Evolutionary conservation across 2,329 filamentous ascomycete genomes (phyloP).

Genomic region (Penicillium capsulatum): DNA sequence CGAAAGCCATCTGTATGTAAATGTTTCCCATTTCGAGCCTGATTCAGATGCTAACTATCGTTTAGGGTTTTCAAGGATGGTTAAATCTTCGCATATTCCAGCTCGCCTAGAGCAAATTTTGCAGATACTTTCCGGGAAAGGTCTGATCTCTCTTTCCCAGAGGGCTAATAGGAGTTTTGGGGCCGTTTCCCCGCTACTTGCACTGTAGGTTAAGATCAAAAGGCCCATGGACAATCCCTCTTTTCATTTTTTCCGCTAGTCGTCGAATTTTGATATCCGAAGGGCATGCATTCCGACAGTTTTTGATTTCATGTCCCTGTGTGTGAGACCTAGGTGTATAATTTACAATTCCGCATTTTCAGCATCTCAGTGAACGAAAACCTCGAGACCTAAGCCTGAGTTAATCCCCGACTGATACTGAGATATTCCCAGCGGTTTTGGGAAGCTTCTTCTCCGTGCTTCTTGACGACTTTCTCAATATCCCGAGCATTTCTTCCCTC

Average conservation of each 20-base stretch:
- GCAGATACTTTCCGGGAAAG: background rate
- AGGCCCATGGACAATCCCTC: background rate
- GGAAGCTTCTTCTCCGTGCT: slow-evolving; percentile 43
- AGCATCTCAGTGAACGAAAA: too few species aligned
- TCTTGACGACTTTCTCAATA: slow-evolving; percentile 37
- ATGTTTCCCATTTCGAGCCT: background rate
- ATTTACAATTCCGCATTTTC: slow-evolving; percentile 1
- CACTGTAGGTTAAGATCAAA: slow-evolving; percentile 5
- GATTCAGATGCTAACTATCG: slow-evolving; percentile 13
- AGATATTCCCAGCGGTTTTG: slow-evolving; percentile 39
- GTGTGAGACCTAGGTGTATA: background rate
- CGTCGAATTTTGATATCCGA: background rate
- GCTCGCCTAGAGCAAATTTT: background rate
- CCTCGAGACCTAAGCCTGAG: slow-evolving; percentile 9
- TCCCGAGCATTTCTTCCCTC: slow-evolving; percentile 30
- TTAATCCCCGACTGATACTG: slow-evolving; percentile 23
- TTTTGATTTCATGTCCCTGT: too few species aligned
- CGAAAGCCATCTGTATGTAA: slow-evolving; percentile 45
- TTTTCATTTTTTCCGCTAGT: background rate
- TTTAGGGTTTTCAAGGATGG: slow-evolving; percentile 36
- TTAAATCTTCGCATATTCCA: background rate
- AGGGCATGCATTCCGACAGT: too few species aligned
- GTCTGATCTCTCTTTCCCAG: slow-evolving; percentile 1
- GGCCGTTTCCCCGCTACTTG: background rate
- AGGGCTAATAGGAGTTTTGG: slow-evolving; percentile 11